A percentile compares a stretch with the other conserved stretches of the same genome.
phyloP scores from a whole-genome alignment of 1,284 basidiomycete species.

The Leccinum angustisporum region DNA sequence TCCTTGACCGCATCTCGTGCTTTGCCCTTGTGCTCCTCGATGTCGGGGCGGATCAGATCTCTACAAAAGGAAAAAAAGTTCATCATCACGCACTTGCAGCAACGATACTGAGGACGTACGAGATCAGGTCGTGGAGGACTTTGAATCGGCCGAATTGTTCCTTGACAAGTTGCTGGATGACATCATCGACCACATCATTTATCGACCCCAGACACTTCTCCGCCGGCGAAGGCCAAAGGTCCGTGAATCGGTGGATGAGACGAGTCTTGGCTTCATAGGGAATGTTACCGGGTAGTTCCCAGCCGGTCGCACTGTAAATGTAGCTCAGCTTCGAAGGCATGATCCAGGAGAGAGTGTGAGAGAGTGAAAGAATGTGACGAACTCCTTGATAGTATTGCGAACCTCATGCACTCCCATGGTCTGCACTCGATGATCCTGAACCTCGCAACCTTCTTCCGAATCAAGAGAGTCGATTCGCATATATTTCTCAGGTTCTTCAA shows the following conservation, averaged over 20 bases:
- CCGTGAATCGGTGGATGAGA: constrained; percentile 42
- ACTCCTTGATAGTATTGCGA: constrained; percentile 34
- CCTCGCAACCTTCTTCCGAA: not conserved
- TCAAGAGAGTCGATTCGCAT: constrained; percentile 13
- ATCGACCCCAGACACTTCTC: constrained; percentile 41
- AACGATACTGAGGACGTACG: too few relatives aligned
- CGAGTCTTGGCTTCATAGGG: constrained; percentile 50
- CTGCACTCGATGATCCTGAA: constrained; percentile 3
- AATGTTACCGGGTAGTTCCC: constrained; percentile 53
- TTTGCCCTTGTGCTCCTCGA: too few relatives aligned
- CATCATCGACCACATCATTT: constrained; percentile 21
- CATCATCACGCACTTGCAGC: too few relatives aligned
- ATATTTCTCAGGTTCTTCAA: constrained; percentile 12
- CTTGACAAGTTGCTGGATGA: constrained; percentile 22
- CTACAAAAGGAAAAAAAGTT: too few relatives aligned
- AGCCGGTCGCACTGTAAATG: constrained; percentile 41
- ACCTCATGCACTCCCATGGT: constrained; percentile 34
- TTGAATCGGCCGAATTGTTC: constrained; percentile 38
- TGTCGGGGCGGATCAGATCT: too few relatives aligned
- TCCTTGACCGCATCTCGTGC: too few relatives aligned
- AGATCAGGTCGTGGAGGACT: constrained; percentile 13
- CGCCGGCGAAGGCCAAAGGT: constrained; percentile 42
- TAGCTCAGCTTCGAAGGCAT: not conserved
- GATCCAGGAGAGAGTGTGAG: not conserved
- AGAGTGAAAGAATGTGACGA: not conserved